Percentiles rank a stretch among this genome's conserved stretches.
These are phyloP conservation scores for Paramecium tetraurelia DNA, from an alignment of 73 alveolate genomes.

Conservation along the genomic window DNA sequence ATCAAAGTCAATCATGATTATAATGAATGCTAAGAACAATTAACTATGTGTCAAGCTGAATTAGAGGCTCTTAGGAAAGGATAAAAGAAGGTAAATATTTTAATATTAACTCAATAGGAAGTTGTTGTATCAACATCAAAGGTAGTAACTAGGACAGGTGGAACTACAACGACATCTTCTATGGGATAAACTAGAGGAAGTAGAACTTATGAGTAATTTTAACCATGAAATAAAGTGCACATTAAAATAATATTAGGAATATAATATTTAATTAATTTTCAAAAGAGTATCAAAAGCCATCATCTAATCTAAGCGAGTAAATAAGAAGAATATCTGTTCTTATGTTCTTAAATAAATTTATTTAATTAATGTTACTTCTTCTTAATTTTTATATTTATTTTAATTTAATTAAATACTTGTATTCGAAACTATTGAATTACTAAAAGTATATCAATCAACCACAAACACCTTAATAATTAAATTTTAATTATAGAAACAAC, in stretches of 20 bases:
- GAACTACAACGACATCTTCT: background rate
- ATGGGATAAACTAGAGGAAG: background rate
- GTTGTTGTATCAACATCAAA: background rate
- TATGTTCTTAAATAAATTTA: no score
- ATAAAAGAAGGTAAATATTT: background rate
- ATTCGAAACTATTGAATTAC: no score
- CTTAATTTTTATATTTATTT: no score
- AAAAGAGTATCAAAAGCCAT: no score
- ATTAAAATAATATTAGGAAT: background rate
- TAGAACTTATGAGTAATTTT: slow-evolving; percentile 1
- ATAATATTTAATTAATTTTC: background rate
- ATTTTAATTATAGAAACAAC: no score
- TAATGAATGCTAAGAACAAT: background rate
- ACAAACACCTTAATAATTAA: no score
- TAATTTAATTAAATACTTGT: no score
- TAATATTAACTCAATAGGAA: background rate
- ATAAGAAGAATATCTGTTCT: no score
- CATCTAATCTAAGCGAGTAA: no score
- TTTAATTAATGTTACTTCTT: no score
- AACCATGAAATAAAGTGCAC: background rate
- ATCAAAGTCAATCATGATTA: slow-evolving; percentile 22
- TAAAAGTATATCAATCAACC: no score
- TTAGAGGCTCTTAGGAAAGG: slow-evolving; percentile 14
- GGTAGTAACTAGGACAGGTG: slow-evolving; percentile 21
- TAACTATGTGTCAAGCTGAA: slow-evolving; percentile 13